These are phyloP conservation scores for Zymoseptoria pseudotritici DNA, from an alignment of 2,329 filamentous ascomycete species.

Conservation along the genomic window DNA sequence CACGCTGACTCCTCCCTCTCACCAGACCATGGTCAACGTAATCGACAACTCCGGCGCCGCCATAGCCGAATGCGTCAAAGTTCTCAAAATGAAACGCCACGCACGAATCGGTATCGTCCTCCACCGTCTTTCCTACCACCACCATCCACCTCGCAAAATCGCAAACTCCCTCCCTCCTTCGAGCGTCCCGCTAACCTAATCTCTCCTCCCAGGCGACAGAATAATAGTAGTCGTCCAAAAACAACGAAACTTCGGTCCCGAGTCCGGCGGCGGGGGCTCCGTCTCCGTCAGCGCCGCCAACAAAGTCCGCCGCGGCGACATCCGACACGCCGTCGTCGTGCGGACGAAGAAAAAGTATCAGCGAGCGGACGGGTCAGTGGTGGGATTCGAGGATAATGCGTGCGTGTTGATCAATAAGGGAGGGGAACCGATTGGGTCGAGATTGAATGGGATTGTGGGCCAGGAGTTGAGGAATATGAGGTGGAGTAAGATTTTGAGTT, in stretches of 20 bases:
- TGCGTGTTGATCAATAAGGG: conserved; percentile 96
- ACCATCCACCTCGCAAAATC: no score
- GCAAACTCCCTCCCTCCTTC: no score
- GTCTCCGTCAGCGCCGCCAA: conserved; percentile 68
- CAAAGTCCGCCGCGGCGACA: conserved; percentile 94
- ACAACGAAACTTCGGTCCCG: conserved; percentile 69
- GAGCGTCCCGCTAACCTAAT: neutral
- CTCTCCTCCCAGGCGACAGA: conserved; percentile 63
- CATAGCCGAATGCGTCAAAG: conserved; percentile 90
- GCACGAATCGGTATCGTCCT: conserved; percentile 76
- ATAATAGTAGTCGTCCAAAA: conserved; percentile 98
- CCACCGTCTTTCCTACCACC: no score
- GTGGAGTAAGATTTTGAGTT: conserved; percentile 96
- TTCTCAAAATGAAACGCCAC: conserved; percentile 81
- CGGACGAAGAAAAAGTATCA: conserved; percentile 83
- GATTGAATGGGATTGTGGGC: conserved; percentile 84
- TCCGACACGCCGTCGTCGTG: conserved; percentile 91
- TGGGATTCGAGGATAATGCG: conserved; percentile 95
- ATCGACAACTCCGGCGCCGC: conserved; percentile 99
- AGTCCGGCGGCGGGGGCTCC: conserved; percentile 60
- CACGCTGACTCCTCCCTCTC: neutral
- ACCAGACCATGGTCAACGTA: conserved; percentile 94
- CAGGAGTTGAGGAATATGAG: conserved; percentile 82
- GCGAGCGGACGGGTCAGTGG: conserved; percentile 77
- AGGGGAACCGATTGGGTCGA: conserved; percentile 87